These are phyloP conservation scores for Nematodospora anomalae DNA, from an alignment of 1,139 yeast species.

Conservation along the genomic window DNA sequence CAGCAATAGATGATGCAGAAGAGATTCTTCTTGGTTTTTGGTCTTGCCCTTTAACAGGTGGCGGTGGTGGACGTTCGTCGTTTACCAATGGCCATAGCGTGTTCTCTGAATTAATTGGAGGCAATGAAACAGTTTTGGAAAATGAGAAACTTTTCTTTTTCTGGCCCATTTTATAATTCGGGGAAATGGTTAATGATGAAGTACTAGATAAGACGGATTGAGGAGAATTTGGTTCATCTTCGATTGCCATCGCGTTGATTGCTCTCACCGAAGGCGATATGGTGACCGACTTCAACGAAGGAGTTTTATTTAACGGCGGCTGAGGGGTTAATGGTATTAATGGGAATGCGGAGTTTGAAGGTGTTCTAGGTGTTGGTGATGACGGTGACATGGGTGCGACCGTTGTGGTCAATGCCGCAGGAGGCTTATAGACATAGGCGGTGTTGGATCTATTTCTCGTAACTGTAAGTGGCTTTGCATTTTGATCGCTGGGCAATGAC, in stretches of 20 bases:
- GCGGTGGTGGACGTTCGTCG: constrained; percentile 2
- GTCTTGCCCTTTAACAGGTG: constrained; percentile 1
- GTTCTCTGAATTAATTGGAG: constrained; percentile 13
- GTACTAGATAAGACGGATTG: constrained; percentile 19
- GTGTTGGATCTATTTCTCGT: constrained; percentile 30
- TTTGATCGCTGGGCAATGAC: constrained; percentile 29
- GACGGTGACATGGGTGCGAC: background rate
- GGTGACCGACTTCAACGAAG: constrained; percentile 40
- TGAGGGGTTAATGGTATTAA: constrained; percentile 22
- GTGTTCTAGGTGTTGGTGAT: constrained; percentile 2
- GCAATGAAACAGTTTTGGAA: constrained; percentile 12
- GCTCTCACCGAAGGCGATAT: constrained; percentile 38
- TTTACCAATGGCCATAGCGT: constrained; percentile 15
- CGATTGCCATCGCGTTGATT: constrained; percentile 5
- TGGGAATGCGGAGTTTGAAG: constrained; percentile 14
- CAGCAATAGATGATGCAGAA: constrained; percentile 34
- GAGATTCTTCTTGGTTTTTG: constrained; percentile 10
- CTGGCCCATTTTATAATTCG: constrained; percentile 7
- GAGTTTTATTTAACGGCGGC: constrained; percentile 22
- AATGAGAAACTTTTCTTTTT: constrained; percentile 14
- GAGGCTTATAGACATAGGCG: constrained; percentile 17
- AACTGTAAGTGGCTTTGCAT: constrained; percentile 11
- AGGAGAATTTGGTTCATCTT: constrained; percentile 20
- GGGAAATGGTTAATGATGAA: constrained; percentile 13
- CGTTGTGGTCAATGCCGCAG: constrained; percentile 6